phyloP scores from a whole-genome alignment of 768 basidiomycete species.

The Saitozyma sp. region DNA sequence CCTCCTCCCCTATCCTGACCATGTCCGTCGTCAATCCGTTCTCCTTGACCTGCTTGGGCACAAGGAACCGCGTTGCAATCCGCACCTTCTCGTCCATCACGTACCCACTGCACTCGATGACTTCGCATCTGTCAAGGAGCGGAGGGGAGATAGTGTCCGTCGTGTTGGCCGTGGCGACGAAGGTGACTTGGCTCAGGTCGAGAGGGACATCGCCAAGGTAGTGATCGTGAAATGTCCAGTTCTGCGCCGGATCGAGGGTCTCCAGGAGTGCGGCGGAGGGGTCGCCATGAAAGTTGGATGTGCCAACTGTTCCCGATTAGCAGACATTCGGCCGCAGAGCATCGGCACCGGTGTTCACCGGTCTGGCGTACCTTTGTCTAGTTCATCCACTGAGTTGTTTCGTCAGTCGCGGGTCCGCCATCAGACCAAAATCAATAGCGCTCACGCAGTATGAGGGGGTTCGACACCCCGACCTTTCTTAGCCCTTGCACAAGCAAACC shows the following conservation, averaged over 20 bases:
- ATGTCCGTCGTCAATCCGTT: constrained; percentile 68
- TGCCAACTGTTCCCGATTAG: constrained; percentile 21
- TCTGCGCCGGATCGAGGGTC: constrained; percentile 92
- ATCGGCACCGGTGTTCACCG: not conserved
- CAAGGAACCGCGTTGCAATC: constrained; percentile 80
- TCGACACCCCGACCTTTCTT: constrained; percentile 74
- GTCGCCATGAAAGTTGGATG: constrained; percentile 79
- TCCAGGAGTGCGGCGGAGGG: constrained; percentile 87
- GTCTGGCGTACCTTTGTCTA: constrained; percentile 66
- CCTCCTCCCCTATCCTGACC: constrained; percentile 67
- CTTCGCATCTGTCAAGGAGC: constrained; percentile 83
- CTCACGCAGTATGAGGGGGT: constrained; percentile 69
- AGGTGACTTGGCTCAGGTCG: constrained; percentile 82
- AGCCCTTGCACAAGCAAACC: constrained; percentile 74
- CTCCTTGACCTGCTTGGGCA: constrained; percentile 80
- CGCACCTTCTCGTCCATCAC: constrained; percentile 88
- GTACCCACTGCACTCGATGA: constrained; percentile 71
- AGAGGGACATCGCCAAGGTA: constrained; percentile 55
- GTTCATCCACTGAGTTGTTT: constrained; percentile 62
- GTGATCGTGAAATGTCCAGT: constrained; percentile 68
- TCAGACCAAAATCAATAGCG: not conserved
- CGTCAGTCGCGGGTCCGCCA: not conserved
- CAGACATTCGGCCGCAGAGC: not conserved
- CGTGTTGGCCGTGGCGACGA: constrained; percentile 89
- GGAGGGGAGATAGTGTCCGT: constrained; percentile 87